Percentiles rank a stretch among this genome's conserved stretches.
These are phyloP conservation scores for Paracamarosporium sp. DNA, from an alignment of 2,329 filamentous ascomycete genomes.

Conservation along the genomic window DNA sequence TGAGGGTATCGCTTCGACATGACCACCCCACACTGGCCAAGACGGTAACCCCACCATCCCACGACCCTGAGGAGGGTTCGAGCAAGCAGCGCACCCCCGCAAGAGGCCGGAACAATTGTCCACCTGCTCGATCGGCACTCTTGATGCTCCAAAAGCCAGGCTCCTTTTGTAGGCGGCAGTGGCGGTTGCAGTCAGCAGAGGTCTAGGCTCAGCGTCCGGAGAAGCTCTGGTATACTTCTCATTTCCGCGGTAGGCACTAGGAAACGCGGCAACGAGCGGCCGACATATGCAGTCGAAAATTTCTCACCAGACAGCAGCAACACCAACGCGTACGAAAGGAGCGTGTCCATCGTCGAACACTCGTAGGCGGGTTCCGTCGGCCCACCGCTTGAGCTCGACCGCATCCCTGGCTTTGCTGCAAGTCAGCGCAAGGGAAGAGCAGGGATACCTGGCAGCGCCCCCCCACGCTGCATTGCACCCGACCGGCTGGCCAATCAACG, in stretches of 20 bases:
- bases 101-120: constrained; percentile 4
- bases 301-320: background rate
- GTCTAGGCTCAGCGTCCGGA: background rate
- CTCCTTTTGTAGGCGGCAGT: constrained; percentile 6
- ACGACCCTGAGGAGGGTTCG: background rate
- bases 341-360: too few species aligned
- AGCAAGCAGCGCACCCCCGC: background rate
- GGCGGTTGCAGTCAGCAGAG: background rate
- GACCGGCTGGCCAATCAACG: background rate
- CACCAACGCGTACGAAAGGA: background rate
- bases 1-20: background rate
- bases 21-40: constrained; percentile 2
- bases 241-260: background rate
- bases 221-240: background rate
- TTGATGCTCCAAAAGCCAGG: background rate
- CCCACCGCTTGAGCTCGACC: constrained; percentile 1
- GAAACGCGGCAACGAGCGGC: background rate
- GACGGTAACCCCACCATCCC: constrained; percentile 8
- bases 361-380: constrained; percentile 14
- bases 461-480: constrained; percentile 12
- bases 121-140: background rate
- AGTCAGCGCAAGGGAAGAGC: constrained; percentile 5
- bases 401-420: constrained; percentile 6
- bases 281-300: background rate
- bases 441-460: background rate